Percentiles rank a stretch among this genome's conserved stretches.
Conservation (phyloP, 257 asterid species). For the Knoxia roxburghii region DNA sequence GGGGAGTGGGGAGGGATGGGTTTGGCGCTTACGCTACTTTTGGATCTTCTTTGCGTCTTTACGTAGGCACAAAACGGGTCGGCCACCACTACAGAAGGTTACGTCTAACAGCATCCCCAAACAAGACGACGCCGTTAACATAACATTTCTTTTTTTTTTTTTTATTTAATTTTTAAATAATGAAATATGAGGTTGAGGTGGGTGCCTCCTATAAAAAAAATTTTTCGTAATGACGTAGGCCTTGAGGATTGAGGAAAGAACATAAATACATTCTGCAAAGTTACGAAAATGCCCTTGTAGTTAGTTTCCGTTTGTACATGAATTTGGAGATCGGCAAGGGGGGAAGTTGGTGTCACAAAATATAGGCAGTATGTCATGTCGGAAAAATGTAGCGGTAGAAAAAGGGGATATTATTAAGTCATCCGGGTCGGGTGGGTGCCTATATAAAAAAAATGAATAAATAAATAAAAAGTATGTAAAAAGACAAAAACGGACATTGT, state of each 20-base stretch:
- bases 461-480: background rate
- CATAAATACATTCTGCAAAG: too few relatives aligned
- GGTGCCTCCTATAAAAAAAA: conserved; percentile 27
- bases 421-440: too few relatives aligned
- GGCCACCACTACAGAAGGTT: conserved; percentile 46
- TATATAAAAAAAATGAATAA: too few relatives aligned
- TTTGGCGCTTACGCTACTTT: conserved; percentile 76
- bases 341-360: conserved; percentile 7
- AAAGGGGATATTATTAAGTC: too few relatives aligned
- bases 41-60: conserved; percentile 75
- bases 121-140: conserved; percentile 37
- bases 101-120: conserved; percentile 30
- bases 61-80: conserved; percentile 49
- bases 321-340: background rate
- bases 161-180: too few relatives aligned
- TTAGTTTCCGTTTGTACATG: background rate
- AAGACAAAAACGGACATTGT: conserved; percentile 7
- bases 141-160: background rate
- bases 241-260: background rate
- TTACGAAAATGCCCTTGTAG: background rate
- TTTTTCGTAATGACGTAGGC: conserved; percentile 30
- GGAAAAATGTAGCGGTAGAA: background rate
- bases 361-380: conserved; percentile 20
- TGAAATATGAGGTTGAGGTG: too few relatives aligned
- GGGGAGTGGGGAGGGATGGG: conserved; percentile 31